These are phyloP conservation scores for Trichoderma atrobrunneum DNA, from an alignment of 2,329 filamentous ascomycete species.

Conservation along the genomic window DNA sequence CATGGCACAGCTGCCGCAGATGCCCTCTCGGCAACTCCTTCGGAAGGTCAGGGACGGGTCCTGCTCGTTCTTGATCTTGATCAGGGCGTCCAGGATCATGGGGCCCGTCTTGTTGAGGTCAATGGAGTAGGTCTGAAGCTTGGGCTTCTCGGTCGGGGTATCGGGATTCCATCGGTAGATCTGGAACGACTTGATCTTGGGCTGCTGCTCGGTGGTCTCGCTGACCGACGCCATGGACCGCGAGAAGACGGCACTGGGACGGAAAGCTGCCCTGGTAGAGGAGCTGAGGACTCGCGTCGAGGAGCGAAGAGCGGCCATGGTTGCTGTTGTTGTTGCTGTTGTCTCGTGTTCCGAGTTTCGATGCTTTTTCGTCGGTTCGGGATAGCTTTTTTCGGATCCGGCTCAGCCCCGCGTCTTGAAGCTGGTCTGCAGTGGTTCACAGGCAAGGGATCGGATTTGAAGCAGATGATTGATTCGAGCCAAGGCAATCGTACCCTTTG, in stretches of 20 bases:
- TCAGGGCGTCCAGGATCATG: slow-evolving; percentile 95
- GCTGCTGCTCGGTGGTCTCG: slow-evolving; percentile 59
- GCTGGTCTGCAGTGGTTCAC: neutral
- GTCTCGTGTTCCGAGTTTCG: slow-evolving; percentile 21
- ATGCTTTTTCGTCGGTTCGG: slow-evolving; percentile 19
- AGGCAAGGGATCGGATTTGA: neutral
- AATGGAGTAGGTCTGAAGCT: slow-evolving; percentile 91
- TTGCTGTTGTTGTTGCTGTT: neutral
- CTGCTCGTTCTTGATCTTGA: slow-evolving; percentile 98
- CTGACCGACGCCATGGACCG: slow-evolving; percentile 56
- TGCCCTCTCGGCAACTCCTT: slow-evolving; percentile 93
- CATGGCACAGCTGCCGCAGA: slow-evolving; percentile 98
- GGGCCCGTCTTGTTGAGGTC: slow-evolving; percentile 99
- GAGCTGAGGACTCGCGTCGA: slow-evolving; percentile 51
- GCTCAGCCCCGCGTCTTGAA: neutral
- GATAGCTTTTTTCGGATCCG: slow-evolving; percentile 2
- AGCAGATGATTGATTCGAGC: neutral
- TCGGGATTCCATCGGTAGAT: slow-evolving; percentile 99
- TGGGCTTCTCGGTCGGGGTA: slow-evolving; percentile 84
- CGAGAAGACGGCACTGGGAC: slow-evolving; percentile 42
- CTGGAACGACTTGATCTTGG: slow-evolving; percentile 88
- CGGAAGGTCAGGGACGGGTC: slow-evolving; percentile 96
- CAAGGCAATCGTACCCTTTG: neutral
- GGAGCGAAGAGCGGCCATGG: slow-evolving; percentile 62
- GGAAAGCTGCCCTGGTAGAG: slow-evolving; percentile 40